Base-by-base conservation (phyloP, 768 basidiomycete genomes). In the Wakefieldia striispora region DNA sequence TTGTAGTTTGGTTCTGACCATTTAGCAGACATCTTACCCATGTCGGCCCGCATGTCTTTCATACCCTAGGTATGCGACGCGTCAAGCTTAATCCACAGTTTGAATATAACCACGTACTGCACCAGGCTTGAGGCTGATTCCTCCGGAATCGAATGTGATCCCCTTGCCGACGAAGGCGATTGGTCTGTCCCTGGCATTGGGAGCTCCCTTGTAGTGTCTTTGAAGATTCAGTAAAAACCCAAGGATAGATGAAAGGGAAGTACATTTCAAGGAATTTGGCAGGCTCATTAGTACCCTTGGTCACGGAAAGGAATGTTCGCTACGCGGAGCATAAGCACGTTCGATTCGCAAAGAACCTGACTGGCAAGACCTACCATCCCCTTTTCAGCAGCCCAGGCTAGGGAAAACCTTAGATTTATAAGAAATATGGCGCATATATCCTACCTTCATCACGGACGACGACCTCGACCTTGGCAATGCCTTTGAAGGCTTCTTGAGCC, bases 71-170 rank as follows among this genome's bases (percentile, higher is more conserved):
- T 26, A 21, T n/a, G 46, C 40, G 14, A 46, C 44, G 13, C 12
- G 45, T 51, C 13, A 45, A 16, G 13, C 19, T 16, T 27, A 37
- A 10, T 4, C 17, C 16, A 4, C 27, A 16, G 2, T 20, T 38
- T 6, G 17, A 43, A 17, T 37, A 43, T 45, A 39, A 37, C 6
- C 7, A 74, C 80, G 59, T 53, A 84, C 88, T 29, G 76, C 75
- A 29, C 76, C 63, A n/a, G 88, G 82, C 69, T 94, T 94, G 67
- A 95, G 70, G 51, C 85, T 87, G 67, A 92, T 92, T 57, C 90
- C 90, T 75, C 91, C 91, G 3, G 83, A 82, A 67, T 95, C 91
- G 55, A 94, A 95, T 14, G 91, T 92, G 63, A 94, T 84, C 52
- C 91, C 91, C 65, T 94, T 93, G 29, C 91, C 91, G 31, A 94